phyloP scores from a whole-genome alignment of 1,139 yeast genomes.

The Diutina ranongensis region DNA sequence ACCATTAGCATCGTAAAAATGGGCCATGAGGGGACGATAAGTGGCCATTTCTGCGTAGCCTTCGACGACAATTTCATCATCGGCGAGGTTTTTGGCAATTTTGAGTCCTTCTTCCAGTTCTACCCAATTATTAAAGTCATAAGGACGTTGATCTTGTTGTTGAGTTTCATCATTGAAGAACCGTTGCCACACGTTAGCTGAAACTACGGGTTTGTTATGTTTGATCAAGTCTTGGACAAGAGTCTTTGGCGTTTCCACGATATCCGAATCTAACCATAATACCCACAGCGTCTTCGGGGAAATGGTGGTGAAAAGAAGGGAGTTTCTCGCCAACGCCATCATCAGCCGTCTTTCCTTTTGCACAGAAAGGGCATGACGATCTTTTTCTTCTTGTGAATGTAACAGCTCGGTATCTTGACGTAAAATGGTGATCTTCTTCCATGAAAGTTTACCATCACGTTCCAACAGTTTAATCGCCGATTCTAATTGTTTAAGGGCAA shows the following conservation, averaged over 20 bases:
- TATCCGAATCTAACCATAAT: slow-evolving; percentile 90
- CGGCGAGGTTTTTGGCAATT: slow-evolving; percentile 58
- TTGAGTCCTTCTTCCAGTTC: slow-evolving; percentile 80
- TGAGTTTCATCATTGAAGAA: slow-evolving; percentile 48
- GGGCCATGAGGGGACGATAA: slow-evolving; percentile 92
- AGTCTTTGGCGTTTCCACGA: slow-evolving; percentile 74
- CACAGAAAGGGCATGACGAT: slow-evolving; percentile 57
- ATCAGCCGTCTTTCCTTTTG: slow-evolving; percentile 82
- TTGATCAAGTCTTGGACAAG: slow-evolving; percentile 79
- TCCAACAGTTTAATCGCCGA: slow-evolving; percentile 49
- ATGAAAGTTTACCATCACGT: slow-evolving; percentile 41
- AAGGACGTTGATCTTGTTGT: slow-evolving; percentile 62
- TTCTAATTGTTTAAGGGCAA: slow-evolving; percentile 60
- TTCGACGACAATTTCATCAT: slow-evolving; percentile 88
- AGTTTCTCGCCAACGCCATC: slow-evolving; percentile 93
- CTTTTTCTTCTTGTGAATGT: slow-evolving; percentile 61
- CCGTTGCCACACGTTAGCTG: slow-evolving; percentile 90
- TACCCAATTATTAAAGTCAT: slow-evolving; percentile 94
- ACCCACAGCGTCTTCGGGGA: slow-evolving; percentile 92
- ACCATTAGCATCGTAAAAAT: slow-evolving; percentile 58
- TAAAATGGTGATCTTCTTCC: slow-evolving; percentile 71
- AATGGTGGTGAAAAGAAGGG: slow-evolving; percentile 77
- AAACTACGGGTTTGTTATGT: slow-evolving; percentile 77
- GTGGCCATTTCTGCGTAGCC: slow-evolving; percentile 91
- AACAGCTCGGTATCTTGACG: slow-evolving; percentile 83